Base-by-base conservation (phyloP, 768 basidiomycete genomes). In the Trichaptum fuscoviolaceum region DNA sequence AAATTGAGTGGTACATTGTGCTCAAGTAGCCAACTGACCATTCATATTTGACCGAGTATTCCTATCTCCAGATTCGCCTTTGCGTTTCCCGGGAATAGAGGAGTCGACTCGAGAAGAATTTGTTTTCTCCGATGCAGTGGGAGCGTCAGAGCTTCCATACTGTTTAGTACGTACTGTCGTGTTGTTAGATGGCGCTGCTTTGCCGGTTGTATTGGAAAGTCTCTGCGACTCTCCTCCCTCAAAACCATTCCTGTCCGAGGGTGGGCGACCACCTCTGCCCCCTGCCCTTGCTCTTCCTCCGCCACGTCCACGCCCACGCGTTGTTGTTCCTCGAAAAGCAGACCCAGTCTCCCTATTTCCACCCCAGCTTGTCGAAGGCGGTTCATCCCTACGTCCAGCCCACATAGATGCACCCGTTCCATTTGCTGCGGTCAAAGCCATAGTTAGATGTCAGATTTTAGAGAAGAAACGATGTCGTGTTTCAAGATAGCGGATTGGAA, bases 331-430 rank as follows among this genome's bases (percentile, higher is more conserved):
- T 70, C 76, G 80, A 69, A 84, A 84, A 35, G 83, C 78, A 35
- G 82, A 77, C 7, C 81, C 83, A 63, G 80, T 77, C 60, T 85
- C 86, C 62, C 77, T 78, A n/a, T 76, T 71, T 62, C 77, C 78
- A 58, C 71, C 74, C 85, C 85, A 85, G 63, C 17, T 1, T 12
- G 42, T 52, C 36, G 30, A 35, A 3, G 63, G 34, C 34, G 63
- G 63, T 36, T 30, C 27, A 26, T 36, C 24, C 24, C 36, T 34
- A 26, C 30, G 26, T 25, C 24, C 24, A 63, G 63, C 63, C 63
- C 63, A 63, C 63, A 63, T 63, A 34, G 63, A 63, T 17, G 63
- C 63, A 20, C 35, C 24, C 34, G 35, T 26, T 4, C 63, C 63
- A 24, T 63, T 63, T 20, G 63, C 9, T 3, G 25, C 30, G 59